Evolutionary conservation across 257 asterid species (phyloP), one percentile per base, ranked within the genome.

Genomic region (Solanum chaucha): DNA sequence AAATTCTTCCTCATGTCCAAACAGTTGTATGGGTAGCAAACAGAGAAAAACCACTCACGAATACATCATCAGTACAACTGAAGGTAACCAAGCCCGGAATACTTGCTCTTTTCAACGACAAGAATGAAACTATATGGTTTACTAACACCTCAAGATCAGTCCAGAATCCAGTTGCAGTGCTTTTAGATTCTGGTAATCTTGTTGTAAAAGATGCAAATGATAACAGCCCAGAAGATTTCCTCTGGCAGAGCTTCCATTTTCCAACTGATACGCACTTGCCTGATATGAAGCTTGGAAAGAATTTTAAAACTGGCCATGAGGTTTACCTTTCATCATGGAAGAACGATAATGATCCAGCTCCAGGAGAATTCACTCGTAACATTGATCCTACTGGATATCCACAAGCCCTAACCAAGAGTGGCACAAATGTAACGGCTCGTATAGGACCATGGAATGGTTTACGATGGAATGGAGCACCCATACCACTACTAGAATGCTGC

Each of bases 371-470:
- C 73, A 83, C 58, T 6, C 75, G 19, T 8, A 14, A 35, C 17
- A 22, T 87, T 83, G 94, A 92, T 72, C 86, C 86, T 4, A 41
- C 85, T 3, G 96, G 96, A 3, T 83, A 67, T 61, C n/a, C 73
- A 6, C 86, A 83, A 19, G 22, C 3, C 24, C 35, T 61, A 4
- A 40, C 8, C 15, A 83, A 19, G 11, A 14, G 74, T 13, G 59
- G 77, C 4, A 58, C 86, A 40, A 61, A 3, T 61, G 77, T 34
- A 28, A 1, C 2, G 1, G 1, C 14, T 64, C 48, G 86, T 9
- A 1, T n/a, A 26, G 85, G 85, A 11, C 77, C 88, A 10, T 75
- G 88, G 88, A 86, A 55, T 17, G 75, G 84, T 32, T 20, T 86
- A 2, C 5, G 5, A 8, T 51, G 68, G 73, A 83, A 22, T 34